Conservation (phyloP, 2,329 filamentous ascomycete species). For the Nemania abortiva region DNA sequence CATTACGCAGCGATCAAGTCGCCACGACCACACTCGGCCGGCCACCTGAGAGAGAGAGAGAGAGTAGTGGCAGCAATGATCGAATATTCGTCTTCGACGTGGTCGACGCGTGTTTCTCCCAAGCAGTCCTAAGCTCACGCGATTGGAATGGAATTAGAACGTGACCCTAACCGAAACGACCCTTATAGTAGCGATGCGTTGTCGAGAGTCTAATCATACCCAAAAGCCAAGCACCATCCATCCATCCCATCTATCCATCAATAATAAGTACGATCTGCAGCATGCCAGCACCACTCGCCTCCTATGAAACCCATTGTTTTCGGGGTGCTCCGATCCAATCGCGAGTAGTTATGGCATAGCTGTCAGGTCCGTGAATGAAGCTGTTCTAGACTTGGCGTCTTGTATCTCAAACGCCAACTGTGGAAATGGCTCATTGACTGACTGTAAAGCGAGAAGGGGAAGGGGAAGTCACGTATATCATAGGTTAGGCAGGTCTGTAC, state of each 20-base stretch:
- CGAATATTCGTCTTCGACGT: conserved; percentile 25
- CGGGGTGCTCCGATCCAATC: neutral
- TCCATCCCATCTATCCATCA: too few species aligned
- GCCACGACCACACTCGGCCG: neutral
- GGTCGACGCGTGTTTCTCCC: conserved; percentile 20
- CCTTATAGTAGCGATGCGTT: conserved; percentile 21
- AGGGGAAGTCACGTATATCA: neutral
- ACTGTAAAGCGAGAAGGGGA: neutral
- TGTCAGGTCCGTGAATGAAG: neutral
- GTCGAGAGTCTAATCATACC: conserved; percentile 10
- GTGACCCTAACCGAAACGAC: conserved; percentile 11
- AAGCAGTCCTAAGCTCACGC: neutral
- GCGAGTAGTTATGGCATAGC: conserved; percentile 3
- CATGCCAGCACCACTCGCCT: conserved; percentile 8
- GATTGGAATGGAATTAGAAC: conserved; percentile 7
- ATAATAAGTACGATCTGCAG: conserved; percentile 21
- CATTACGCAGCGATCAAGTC: conserved; percentile 2
- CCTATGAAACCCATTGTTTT: neutral
- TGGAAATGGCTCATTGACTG: neutral
- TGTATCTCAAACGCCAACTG: neutral
- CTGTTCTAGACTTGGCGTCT: neutral
- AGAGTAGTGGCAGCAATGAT: conserved; percentile 1
- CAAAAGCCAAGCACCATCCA: conserved; percentile 4
- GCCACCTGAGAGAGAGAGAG: neutral
- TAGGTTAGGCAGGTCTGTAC: neutral